Evolutionary conservation across 257 asterid species (phyloP).

Genomic region (Solanum neorickii): DNA sequence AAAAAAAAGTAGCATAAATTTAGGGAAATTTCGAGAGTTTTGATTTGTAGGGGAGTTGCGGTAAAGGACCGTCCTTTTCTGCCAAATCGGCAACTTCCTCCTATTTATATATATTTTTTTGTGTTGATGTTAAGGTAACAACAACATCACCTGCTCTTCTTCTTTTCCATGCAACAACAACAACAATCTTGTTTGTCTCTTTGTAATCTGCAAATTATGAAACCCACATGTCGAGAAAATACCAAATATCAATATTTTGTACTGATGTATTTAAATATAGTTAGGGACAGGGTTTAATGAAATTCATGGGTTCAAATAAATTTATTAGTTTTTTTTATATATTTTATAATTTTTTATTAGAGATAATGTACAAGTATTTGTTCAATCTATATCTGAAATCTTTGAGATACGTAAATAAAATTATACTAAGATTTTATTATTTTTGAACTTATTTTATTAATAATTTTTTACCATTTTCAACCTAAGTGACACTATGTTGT

Average conservation of each 20-base stretch:
- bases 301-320: no score
- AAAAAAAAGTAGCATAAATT: no score
- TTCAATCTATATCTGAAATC: rapidly evolving
- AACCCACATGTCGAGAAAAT: background rate
- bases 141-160: background rate
- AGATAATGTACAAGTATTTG: rapidly evolving
- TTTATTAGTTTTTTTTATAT: no score
- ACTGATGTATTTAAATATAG: no score
- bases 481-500: rapidly evolving
- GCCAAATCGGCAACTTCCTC: background rate
- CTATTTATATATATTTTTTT: background rate
- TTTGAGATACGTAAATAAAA: no score
- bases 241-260: background rate
- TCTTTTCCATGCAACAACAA: background rate
- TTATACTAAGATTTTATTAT: no score
- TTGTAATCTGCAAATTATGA: no score
- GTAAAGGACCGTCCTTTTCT: background rate
- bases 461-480: rapidly evolving
- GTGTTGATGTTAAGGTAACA: background rate
- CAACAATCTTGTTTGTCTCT: background rate
- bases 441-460: rapidly evolving
- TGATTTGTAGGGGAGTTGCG: background rate
- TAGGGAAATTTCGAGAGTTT: no score
- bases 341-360: no score
- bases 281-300: no score